These are phyloP conservation scores for Saccharum hybrid DNA, from an alignment of 202 grass and related monocot genomes.

Conservation along the genomic window DNA sequence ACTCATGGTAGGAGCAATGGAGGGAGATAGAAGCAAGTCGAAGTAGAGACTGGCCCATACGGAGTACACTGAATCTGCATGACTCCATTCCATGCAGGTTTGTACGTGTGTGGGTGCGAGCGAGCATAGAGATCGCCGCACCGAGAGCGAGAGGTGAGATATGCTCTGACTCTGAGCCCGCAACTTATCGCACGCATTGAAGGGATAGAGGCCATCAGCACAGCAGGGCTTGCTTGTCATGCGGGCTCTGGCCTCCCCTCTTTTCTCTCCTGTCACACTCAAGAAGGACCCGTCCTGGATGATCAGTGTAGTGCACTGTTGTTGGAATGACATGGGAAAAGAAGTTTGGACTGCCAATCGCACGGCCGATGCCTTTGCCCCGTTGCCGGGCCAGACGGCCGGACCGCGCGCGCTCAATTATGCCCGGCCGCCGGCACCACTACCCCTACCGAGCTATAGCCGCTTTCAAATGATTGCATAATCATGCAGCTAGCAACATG, in stretches of 20 bases:
- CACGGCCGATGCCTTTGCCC: too few species aligned
- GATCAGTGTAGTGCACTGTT: conserved; percentile 43
- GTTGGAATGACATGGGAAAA: conserved; percentile 50
- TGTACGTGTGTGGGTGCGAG: too few species aligned
- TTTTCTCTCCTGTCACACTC: conserved; percentile 55
- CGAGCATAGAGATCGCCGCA: too few species aligned
- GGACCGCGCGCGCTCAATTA: conserved; percentile 17
- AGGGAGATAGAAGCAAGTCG: not conserved
- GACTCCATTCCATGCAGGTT: too few species aligned
- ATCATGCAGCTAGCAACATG: conserved; percentile 32
- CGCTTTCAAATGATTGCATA: conserved; percentile 46
- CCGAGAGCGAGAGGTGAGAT: too few species aligned
- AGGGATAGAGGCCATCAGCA: not conserved
- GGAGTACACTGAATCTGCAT: too few species aligned
- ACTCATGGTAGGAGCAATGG: not conserved
- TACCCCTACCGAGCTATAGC: not conserved
- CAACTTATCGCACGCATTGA: conserved; percentile 38
- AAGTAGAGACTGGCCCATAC: too few species aligned
- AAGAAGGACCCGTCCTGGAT: conserved; percentile 48
- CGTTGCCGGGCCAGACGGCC: not conserved
- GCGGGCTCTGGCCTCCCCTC: not conserved
- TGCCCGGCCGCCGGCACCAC: conserved; percentile 27
- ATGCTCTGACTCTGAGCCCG: too few species aligned
- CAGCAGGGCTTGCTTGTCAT: not conserved
- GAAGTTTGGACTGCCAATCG: conserved; percentile 31